Conservation (phyloP, 73 alveolate genomes). For the Tetrahymena thermophila region DNA sequence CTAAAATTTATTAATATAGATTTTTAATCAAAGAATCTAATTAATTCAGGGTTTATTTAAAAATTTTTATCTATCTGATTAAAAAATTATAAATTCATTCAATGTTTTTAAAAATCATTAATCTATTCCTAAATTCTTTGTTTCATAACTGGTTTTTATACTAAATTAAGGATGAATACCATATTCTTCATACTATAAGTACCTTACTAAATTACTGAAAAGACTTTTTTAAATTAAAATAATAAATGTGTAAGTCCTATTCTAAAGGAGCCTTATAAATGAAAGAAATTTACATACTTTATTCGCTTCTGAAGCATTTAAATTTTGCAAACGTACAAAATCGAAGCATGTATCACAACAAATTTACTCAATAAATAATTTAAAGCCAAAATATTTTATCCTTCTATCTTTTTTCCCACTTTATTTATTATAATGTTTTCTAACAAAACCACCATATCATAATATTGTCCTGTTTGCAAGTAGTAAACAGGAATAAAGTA, state of each 20-base stretch:
- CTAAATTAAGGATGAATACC: background rate
- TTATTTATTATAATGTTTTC: too few relatives aligned
- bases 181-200: background rate
- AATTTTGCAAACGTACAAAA: too few relatives aligned
- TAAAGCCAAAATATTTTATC: background rate
- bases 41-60: background rate
- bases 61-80: background rate
- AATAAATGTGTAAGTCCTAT: background rate
- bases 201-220: background rate
- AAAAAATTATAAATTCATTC: background rate
- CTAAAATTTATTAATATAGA: background rate
- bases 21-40: background rate
- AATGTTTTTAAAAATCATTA: too few relatives aligned
- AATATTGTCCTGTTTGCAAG: background rate
- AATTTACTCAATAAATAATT: too few relatives aligned
- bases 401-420: background rate
- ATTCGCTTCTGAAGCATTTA: background rate
- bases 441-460: too few relatives aligned
- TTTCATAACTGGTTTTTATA: background rate
- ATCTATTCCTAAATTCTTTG: background rate
- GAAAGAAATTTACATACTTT: background rate
- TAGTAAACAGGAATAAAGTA: background rate
- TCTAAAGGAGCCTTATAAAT: too few relatives aligned
- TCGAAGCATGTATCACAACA: background rate
- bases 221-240: background rate